Percentiles rank a stretch among this genome's conserved stretches.
Conservation (phyloP, 441 rosid species). For the Populus hybrid region DNA sequence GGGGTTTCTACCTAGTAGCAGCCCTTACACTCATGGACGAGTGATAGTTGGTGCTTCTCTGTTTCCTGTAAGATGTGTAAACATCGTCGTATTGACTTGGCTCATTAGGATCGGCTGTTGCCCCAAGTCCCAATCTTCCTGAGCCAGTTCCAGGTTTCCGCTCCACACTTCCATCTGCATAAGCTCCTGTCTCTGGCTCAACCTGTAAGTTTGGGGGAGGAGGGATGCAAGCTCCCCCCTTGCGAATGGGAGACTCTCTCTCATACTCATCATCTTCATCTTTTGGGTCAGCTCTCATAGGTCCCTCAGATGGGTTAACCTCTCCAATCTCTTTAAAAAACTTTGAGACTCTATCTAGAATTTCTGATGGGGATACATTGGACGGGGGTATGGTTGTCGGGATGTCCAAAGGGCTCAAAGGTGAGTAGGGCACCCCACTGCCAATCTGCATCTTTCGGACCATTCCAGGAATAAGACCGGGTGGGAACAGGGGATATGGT, state of each 20-base stretch:
- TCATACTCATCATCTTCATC: conserved; percentile 80
- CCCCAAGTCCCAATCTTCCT: conserved; percentile 92
- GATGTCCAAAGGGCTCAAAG: conserved; percentile 91
- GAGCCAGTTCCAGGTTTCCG: conserved; percentile 60
- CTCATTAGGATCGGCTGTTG: conserved; percentile 84
- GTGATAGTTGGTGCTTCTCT: conserved; percentile 87
- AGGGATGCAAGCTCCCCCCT: conserved; percentile 98
- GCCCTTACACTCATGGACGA: conserved; percentile 91
- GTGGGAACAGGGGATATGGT: conserved; percentile 97
- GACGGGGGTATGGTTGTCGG: conserved; percentile 93
- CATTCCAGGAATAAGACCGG: conserved; percentile 98
- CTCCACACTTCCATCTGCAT: conserved; percentile 76
- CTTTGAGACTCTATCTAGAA: conserved; percentile 83
- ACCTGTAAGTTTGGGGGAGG: conserved; percentile 87
- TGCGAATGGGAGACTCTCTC: conserved; percentile 66
- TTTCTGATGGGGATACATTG: conserved; percentile 59
- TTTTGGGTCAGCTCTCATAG: conserved; percentile 52
- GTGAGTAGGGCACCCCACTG: conserved; percentile 97
- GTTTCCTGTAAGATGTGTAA: conserved; percentile 88
- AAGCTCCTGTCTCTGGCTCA: conserved; percentile 87
- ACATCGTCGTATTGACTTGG: conserved; percentile 91
- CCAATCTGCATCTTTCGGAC: conserved; percentile 97
- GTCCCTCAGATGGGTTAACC: conserved; percentile 87
- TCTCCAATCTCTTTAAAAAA: conserved; percentile 93
- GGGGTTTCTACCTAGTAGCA: conserved; percentile 40